Base-by-base conservation (phyloP, 2,329 filamentous ascomycete genomes). In the Beauveria asiatica region DNA sequence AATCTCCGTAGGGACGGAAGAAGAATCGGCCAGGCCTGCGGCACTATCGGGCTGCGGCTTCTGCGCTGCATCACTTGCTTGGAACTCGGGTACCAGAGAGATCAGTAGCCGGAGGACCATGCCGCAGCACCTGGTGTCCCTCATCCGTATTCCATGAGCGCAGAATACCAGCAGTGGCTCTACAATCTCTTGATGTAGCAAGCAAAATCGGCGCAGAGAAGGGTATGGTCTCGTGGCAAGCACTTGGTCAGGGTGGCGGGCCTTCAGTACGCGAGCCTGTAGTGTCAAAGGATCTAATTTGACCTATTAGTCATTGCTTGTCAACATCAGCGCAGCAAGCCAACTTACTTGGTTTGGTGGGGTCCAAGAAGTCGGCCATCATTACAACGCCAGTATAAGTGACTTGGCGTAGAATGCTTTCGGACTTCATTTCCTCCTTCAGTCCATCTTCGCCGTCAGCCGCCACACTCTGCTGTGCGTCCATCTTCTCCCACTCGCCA, bases 341-440 rank as follows among this genome's bases (percentile, higher is more conserved):
- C 10, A 33, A 73, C 80, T 75, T 78, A 87, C 84, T 86, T 71
- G 74, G 80, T 75, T 84, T 78, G 53, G 81, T 80, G 16, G 92
- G 89, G 70, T 96, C 92, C 23, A 99, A 79, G 67, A 97, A 86
- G 65, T 91, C 89, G 8, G 91, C 90, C 64, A 97, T 88, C 81
- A 97, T 91, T 67, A 94, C 87, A 33, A 97, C 91, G 1, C 92
- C 90, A 3, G 91, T 91, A 73, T 95, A 94, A 0, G 93, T 97
- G 54, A 97, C 81, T 71, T 97, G 92, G 21, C 94, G 85, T 50
- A 99, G 77, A 33, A 99, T 95, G 69, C 93, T 97, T 72, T 99
- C 94, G 7, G 90, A 87, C 74, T 97, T 96, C 94, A 99, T 99
- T 75, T 99, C 94, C 66, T 97, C 92, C 1, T 89, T 90, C 57